A percentile compares a stretch with the other conserved stretches of the same genome.
phyloP scores from a whole-genome alignment of 2,329 filamentous ascomycete species.

The Aspergillus brunneoviolaceus region DNA sequence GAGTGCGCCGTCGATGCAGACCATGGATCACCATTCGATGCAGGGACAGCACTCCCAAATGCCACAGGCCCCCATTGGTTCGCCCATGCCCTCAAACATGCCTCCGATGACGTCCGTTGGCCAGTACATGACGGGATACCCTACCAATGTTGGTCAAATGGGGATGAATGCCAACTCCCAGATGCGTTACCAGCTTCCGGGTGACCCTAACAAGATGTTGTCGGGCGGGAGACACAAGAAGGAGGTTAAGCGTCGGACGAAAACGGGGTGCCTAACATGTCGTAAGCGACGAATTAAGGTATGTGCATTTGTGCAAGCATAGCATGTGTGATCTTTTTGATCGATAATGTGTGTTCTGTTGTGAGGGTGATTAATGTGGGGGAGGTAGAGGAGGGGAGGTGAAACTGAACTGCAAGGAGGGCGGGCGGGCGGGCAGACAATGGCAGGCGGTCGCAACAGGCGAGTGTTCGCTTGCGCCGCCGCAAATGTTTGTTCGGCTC shows the following conservation, averaged over 20 bases:
- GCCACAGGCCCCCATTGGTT: constrained; percentile 49
- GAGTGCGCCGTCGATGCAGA: constrained; percentile 20
- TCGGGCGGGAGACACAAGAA: constrained; percentile 64
- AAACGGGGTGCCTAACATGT: constrained; percentile 69
- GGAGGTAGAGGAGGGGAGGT: neutral
- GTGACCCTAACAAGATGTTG: constrained; percentile 55
- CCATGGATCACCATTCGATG: constrained; percentile 21
- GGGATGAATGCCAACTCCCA: constrained; percentile 44
- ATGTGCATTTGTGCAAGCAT: constrained; percentile 48
- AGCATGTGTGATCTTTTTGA: neutral
- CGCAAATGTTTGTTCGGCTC: constrained; percentile 23
- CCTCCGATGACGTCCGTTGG: constrained; percentile 55
- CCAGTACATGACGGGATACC: constrained; percentile 53
- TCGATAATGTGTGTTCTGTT: neutral
- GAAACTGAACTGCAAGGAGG: neutral
- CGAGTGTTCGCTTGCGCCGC: constrained; percentile 24
- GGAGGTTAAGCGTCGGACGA: constrained; percentile 74
- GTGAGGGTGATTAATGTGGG: neutral
- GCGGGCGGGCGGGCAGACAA: neutral
- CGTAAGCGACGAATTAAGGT: constrained; percentile 72
- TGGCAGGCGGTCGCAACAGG: constrained; percentile 3
- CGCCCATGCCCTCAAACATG: constrained; percentile 55
- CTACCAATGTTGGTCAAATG: constrained; percentile 32
- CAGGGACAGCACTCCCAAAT: constrained; percentile 34
- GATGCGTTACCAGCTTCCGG: constrained; percentile 54